Percentiles rank a stretch among this genome's conserved stretches.
phyloP scores from a whole-genome alignment of 495 filamentous ascomycete genomes.

The Penicillium cosmopolitanum region DNA sequence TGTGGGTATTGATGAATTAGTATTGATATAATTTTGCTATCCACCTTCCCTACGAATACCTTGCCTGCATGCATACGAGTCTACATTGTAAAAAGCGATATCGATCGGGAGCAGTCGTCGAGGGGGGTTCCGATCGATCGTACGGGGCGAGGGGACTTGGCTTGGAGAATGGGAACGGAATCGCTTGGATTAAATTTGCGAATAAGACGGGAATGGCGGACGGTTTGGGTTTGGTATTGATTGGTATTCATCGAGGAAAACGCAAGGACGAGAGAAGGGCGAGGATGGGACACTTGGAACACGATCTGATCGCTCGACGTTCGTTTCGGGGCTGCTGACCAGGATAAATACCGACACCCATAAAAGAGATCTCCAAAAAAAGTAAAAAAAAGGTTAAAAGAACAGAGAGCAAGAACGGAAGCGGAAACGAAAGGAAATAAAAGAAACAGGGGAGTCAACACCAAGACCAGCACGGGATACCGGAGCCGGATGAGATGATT shows the following conservation, averaged over 20 bases:
- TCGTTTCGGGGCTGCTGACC: conserved; percentile 51
- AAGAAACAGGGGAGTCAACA: neutral
- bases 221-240: conserved; percentile 8
- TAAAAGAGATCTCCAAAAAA: conserved; percentile 7
- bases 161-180: conserved; percentile 33
- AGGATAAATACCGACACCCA: conserved; percentile 38
- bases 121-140: conserved; percentile 30
- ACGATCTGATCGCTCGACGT: conserved; percentile 46
- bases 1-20: too few species aligned
- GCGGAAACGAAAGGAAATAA: neutral
- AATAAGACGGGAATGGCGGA: conserved; percentile 38
- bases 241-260: conserved; percentile 38
- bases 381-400: neutral
- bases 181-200: conserved; percentile 41
- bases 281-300: conserved; percentile 28
- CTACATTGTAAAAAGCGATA: conserved; percentile 17
- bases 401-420: neutral
- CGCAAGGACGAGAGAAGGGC: conserved; percentile 42
- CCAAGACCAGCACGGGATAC: neutral
- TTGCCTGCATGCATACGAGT: conserved; percentile 3
- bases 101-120: conserved; percentile 14
- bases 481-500: conserved; percentile 7
- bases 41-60: conserved; percentile 3
- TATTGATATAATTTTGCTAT: neutral
- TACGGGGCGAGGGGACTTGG: conserved; percentile 27